These are phyloP conservation scores for Lipomyces spencermartinsiae DNA, from an alignment of 805 yeast species.

Conservation along the genomic window DNA sequence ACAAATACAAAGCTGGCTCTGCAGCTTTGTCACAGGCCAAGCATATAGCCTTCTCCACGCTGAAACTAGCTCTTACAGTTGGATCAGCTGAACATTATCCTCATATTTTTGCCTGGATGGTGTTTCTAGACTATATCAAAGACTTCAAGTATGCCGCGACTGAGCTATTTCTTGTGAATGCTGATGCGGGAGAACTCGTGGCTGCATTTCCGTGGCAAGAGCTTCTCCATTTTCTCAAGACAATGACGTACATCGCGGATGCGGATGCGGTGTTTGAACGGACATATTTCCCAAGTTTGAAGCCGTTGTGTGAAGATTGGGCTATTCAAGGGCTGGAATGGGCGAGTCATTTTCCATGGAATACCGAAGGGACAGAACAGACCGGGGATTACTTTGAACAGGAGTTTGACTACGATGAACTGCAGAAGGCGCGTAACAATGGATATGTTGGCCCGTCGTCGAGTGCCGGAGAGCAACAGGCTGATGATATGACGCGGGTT, in stretches of 20 bases:
- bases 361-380: background rate
- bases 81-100: conserved; percentile 32
- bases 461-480: background rate
- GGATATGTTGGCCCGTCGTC: conserved; percentile 24
- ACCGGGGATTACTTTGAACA: background rate
- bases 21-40: conserved; percentile 16
- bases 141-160: conserved; percentile 17
- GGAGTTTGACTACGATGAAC: conserved; percentile 13
- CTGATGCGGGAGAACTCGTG: background rate
- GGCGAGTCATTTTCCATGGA: conserved; percentile 19
- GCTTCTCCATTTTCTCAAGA: conserved; percentile 25
- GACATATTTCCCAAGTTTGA: conserved; percentile 14
- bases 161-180: conserved; percentile 12
- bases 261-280: conserved; percentile 16
- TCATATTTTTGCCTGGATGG: conserved; percentile 35
- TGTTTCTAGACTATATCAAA: conserved; percentile 29
- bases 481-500: conserved; percentile 19
- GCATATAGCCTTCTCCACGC: conserved; percentile 22
- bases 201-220: conserved; percentile 33
- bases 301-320: conserved; percentile 25
- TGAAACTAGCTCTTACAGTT: conserved; percentile 26
- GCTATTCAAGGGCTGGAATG: conserved; percentile 26
- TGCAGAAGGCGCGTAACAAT: background rate
- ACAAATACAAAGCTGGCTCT: conserved; percentile 14
- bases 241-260: conserved; percentile 30